Evolutionary conservation across 2,329 filamentous ascomycete species (phyloP).

Genomic region (Tolypocladium amazonense): DNA sequence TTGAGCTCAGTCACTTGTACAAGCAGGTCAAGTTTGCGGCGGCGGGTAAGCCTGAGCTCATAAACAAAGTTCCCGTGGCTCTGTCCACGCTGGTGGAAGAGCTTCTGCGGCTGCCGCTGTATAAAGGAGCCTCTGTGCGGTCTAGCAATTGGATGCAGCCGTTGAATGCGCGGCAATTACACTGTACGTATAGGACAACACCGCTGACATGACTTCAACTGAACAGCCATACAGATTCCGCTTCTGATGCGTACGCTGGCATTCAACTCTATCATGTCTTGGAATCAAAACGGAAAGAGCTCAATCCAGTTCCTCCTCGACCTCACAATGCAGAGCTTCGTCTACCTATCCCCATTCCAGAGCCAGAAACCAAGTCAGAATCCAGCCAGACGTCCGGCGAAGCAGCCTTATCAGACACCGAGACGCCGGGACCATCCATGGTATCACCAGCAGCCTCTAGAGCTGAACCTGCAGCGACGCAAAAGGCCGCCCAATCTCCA

Average conservation of each 20-base stretch:
- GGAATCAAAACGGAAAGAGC: slow-evolving; percentile 53
- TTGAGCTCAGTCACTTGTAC: slow-evolving; percentile 78
- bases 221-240: slow-evolving; percentile 45
- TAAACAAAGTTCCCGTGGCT: slow-evolving; percentile 57
- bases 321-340: slow-evolving; percentile 60
- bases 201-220: slow-evolving; percentile 1
- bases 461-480: neutral
- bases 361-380: neutral
- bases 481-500: slow-evolving; percentile 6
- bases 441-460: neutral
- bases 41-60: slow-evolving; percentile 34
- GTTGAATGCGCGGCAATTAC: slow-evolving; percentile 54
- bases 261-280: slow-evolving; percentile 63
- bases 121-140: slow-evolving; percentile 61
- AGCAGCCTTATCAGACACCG: neutral
- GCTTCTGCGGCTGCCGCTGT: slow-evolving; percentile 61
- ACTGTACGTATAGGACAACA: slow-evolving; percentile 42
- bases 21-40: slow-evolving; percentile 61
- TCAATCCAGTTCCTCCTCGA: slow-evolving; percentile 60
- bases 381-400: neutral
- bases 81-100: slow-evolving; percentile 62
- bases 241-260: slow-evolving; percentile 74
- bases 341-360: slow-evolving; percentile 45
- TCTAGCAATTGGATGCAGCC: slow-evolving; percentile 62
- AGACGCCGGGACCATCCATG: neutral